Conservation (phyloP, 2,329 filamentous ascomycete genomes). For the Pseudopithomyces maydicus region DNA sequence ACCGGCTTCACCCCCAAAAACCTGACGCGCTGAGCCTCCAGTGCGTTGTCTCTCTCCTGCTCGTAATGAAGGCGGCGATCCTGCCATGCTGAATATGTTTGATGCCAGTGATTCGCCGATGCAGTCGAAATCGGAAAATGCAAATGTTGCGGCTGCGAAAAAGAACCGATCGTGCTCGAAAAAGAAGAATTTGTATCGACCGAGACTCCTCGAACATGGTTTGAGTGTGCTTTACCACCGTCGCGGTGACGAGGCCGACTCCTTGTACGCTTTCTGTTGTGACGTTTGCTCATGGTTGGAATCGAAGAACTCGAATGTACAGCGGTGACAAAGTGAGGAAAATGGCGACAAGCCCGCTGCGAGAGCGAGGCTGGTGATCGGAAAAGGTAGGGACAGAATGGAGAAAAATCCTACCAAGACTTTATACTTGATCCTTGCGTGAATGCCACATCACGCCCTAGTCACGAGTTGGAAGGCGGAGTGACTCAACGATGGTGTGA, state of each 20-base stretch:
- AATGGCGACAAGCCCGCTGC: slow-evolving; percentile 32
- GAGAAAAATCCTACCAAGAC: slow-evolving; percentile 20
- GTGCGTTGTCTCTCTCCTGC: slow-evolving; percentile 31
- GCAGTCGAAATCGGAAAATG: slow-evolving; percentile 21
- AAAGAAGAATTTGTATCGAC: slow-evolving; percentile 34
- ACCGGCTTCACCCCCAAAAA: slow-evolving; percentile 50
- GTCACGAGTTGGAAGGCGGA: slow-evolving; percentile 35
- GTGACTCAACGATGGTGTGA: slow-evolving; percentile 44
- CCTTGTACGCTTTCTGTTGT: slow-evolving; percentile 51
- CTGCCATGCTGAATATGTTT: slow-evolving; percentile 46
- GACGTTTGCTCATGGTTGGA: slow-evolving; percentile 47
- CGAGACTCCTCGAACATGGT: slow-evolving; percentile 37
- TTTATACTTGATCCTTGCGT: slow-evolving; percentile 30
- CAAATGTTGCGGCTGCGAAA: slow-evolving; percentile 18
- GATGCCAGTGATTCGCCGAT: slow-evolving; percentile 40
- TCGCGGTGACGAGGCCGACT: slow-evolving; percentile 49
- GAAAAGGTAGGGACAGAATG: slow-evolving; percentile 18
- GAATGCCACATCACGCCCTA: slow-evolving; percentile 25
- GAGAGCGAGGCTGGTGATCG: slow-evolving; percentile 32
- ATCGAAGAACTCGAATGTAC: background rate
- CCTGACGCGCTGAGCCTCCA: slow-evolving; percentile 45
- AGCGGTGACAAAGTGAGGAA: background rate
- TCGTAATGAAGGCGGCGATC: slow-evolving; percentile 36
- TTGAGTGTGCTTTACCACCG: slow-evolving; percentile 28
- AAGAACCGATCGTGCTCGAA: slow-evolving; percentile 27